Conservation (phyloP, 2,329 filamentous ascomycete genomes). For the Xylariales sp. region DNA sequence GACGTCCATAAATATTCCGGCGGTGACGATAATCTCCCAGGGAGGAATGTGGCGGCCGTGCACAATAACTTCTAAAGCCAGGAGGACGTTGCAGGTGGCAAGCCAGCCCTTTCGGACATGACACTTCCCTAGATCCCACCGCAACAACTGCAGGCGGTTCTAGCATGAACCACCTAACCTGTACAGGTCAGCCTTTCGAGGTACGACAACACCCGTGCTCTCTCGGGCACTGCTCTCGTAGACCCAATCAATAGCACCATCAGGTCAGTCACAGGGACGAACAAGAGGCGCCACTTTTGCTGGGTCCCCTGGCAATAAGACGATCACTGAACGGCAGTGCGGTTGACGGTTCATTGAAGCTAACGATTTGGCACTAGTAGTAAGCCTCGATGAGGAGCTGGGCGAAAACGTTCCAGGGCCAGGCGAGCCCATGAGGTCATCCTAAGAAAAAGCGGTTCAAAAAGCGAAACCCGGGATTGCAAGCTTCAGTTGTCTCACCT, state of each 20-base stretch:
- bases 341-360: background rate
- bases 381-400: no score
- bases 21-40: background rate
- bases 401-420: no score
- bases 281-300: background rate
- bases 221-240: background rate
- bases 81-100: background rate
- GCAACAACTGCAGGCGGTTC: no score
- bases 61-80: background rate
- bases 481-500: conserved; percentile 2
- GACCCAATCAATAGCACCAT: background rate
- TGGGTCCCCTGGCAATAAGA: background rate
- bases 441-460: no score
- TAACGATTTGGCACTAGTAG: no score
- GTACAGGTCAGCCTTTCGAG: background rate
- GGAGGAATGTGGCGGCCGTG: background rate
- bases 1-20: no score
- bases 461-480: no score
- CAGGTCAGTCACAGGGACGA: background rate
- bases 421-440: no score
- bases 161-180: background rate
- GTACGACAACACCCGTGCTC: background rate
- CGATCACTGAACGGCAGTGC: background rate
- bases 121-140: no score
- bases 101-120: no score